These are phyloP conservation scores for Brasilioporus rufonigricans DNA, from an alignment of 768 basidiomycete genomes.

Conservation along the genomic window DNA sequence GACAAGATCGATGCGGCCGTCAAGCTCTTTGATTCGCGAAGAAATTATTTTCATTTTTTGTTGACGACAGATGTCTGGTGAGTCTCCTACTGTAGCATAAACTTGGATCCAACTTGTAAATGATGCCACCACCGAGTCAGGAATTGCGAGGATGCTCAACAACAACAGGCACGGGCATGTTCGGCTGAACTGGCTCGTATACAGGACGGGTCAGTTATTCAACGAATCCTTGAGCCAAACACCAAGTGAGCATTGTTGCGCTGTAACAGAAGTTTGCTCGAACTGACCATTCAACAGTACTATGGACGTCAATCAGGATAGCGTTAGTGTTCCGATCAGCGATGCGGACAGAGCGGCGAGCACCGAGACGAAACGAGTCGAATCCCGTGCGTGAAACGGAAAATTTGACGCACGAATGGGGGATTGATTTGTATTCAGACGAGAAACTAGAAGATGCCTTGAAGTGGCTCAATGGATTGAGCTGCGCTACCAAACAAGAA, in stretches of 20 bases:
- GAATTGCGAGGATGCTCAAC: conserved; percentile 4
- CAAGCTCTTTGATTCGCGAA: no score
- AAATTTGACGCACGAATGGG: no score
- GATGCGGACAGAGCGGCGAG: neutral
- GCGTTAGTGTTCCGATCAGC: neutral
- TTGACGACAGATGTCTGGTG: conserved; percentile 10
- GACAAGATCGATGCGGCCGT: conserved; percentile 6
- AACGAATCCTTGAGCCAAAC: neutral
- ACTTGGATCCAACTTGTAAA: neutral
- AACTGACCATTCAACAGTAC: neutral
- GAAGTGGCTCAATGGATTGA: no score
- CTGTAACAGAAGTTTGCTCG: neutral
- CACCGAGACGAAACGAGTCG: no score
- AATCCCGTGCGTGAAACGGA: neutral
- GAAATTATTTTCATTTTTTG: no score
- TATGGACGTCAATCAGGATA: neutral
- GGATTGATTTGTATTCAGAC: no score
- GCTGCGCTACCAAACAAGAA: no score
- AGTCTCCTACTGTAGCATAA: neutral
- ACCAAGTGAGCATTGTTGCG: neutral
- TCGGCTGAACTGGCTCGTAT: neutral
- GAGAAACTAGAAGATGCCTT: no score
- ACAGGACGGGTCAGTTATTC: no score
- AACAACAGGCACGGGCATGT: neutral
- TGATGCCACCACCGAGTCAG: neutral